These are phyloP conservation scores for Pythium rishiriense DNA, from an alignment of 352 stramenopile species.

Conservation along the genomic window DNA sequence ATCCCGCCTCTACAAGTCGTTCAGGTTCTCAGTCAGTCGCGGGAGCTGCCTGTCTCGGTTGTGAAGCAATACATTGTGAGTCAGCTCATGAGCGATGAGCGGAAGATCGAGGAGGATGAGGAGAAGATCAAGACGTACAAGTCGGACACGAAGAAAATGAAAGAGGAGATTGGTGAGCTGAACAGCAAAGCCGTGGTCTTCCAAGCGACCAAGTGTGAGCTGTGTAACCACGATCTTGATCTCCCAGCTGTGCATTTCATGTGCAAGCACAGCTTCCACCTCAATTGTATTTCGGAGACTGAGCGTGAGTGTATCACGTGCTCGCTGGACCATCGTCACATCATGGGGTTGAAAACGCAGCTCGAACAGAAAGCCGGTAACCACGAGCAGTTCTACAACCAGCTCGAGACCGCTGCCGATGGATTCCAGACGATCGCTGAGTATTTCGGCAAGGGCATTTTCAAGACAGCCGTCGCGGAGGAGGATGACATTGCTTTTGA, in stretches of 20 bases:
- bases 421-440: slow-evolving; percentile 90
- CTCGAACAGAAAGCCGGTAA: slow-evolving; percentile 87
- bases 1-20: slow-evolving; percentile 87
- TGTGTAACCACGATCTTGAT: slow-evolving; percentile 89
- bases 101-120: slow-evolving; percentile 82
- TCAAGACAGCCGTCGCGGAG: slow-evolving; percentile 78
- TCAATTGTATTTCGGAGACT: slow-evolving; percentile 90
- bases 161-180: slow-evolving; percentile 83
- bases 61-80: slow-evolving; percentile 88
- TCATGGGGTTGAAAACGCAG: slow-evolving; percentile 85
- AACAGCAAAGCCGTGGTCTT: slow-evolving; percentile 88
- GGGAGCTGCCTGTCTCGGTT: slow-evolving; percentile 77
- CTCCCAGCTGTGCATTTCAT: slow-evolving; percentile 91
- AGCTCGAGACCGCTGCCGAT: slow-evolving; percentile 86
- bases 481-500: slow-evolving; percentile 68
- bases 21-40: slow-evolving; percentile 82
- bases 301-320: slow-evolving; percentile 89
- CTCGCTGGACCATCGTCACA: slow-evolving; percentile 83
- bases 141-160: slow-evolving; percentile 88
- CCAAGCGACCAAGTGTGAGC: slow-evolving; percentile 88
- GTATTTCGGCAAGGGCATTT: slow-evolving; percentile 93
- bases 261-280: slow-evolving; percentile 90
- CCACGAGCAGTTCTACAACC: slow-evolving; percentile 93
- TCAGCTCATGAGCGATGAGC: slow-evolving; percentile 76
- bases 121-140: slow-evolving; percentile 89